Percentiles rank a stretch among this genome's conserved stretches.
phyloP scores from a whole-genome alignment of 176 grass and related monocot genomes.

The Aegilops bicornis region DNA sequence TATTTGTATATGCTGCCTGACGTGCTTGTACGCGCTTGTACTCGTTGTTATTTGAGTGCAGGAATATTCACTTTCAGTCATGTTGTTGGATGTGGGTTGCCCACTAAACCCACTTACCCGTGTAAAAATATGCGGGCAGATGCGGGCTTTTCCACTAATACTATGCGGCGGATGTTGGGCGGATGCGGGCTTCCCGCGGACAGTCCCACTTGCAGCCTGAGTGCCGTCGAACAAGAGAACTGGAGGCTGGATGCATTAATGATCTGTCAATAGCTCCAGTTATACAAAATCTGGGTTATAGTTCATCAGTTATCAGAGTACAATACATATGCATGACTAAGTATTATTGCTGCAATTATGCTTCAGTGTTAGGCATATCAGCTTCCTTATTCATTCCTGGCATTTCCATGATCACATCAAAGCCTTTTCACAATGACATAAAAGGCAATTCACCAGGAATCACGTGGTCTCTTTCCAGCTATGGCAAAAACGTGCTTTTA shows the following conservation, averaged over 20 bases:
- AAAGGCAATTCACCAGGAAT: background rate
- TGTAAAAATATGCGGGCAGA: no score
- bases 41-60: no score
- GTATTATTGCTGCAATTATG: background rate
- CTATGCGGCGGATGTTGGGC: no score
- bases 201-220: no score
- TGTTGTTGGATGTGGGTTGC: no score
- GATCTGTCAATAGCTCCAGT: constrained; percentile 5
- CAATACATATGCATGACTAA: background rate
- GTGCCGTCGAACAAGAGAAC: background rate
- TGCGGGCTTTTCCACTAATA: no score
- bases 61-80: no score
- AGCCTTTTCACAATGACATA: background rate
- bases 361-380: background rate
- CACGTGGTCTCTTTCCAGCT: background rate
- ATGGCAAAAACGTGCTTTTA: background rate
- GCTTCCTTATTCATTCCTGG: background rate
- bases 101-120: no score
- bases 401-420: background rate
- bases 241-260: constrained; percentile 3
- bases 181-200: no score
- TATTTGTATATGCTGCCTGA: no score
- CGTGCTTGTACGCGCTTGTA: no score
- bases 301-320: background rate
- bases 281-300: background rate